These are phyloP conservation scores for Coemansia sp. DNA, from an alignment of 192 early-diverging fungal genomes.

Conservation along the genomic window DNA sequence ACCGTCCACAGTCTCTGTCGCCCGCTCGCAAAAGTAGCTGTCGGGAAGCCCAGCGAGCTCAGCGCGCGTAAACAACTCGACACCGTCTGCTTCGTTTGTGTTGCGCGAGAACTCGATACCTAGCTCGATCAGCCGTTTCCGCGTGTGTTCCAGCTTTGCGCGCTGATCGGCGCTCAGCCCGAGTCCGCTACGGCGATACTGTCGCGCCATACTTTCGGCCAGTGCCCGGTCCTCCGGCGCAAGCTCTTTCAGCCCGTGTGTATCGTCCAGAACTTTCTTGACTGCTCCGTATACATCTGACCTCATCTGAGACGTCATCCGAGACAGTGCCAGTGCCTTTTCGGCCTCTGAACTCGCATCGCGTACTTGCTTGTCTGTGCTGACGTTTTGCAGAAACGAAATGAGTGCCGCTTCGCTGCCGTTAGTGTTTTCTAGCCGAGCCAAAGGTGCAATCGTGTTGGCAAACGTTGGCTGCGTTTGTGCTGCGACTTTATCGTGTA, in stretches of 20 bases:
- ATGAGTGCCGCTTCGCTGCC: slow-evolving; percentile 21
- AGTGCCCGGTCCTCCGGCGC: slow-evolving; percentile 63
- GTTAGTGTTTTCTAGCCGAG: slow-evolving; percentile 30
- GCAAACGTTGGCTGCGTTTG: slow-evolving; percentile 37
- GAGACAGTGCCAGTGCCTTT: slow-evolving; percentile 56
- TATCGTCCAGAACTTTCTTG: slow-evolving; percentile 42
- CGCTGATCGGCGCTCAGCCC: slow-evolving; percentile 61
- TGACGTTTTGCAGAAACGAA: slow-evolving; percentile 43
- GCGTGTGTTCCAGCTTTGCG: slow-evolving; percentile 59
- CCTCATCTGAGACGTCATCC: slow-evolving; percentile 63
- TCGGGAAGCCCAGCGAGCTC: slow-evolving; percentile 71
- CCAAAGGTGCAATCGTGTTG: slow-evolving; percentile 35
- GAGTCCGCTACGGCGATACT: slow-evolving; percentile 70
- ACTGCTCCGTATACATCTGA: slow-evolving; percentile 62
- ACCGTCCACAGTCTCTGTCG: slow-evolving; percentile 55
- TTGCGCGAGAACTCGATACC: slow-evolving; percentile 69
- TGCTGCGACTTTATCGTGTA: slow-evolving; percentile 28
- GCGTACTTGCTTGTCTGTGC: slow-evolving; percentile 60
- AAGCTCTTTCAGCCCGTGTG: slow-evolving; percentile 33
- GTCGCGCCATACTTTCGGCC: slow-evolving; percentile 60
- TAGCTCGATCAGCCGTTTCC: slow-evolving; percentile 64
- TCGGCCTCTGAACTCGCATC: slow-evolving; percentile 67
- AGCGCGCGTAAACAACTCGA: slow-evolving; percentile 43
- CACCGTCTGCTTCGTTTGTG: slow-evolving; percentile 60
- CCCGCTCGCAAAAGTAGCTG: slow-evolving; percentile 60